Conservation (phyloP, 108 stramenopile species). For the Conticribra weissflogii region DNA sequence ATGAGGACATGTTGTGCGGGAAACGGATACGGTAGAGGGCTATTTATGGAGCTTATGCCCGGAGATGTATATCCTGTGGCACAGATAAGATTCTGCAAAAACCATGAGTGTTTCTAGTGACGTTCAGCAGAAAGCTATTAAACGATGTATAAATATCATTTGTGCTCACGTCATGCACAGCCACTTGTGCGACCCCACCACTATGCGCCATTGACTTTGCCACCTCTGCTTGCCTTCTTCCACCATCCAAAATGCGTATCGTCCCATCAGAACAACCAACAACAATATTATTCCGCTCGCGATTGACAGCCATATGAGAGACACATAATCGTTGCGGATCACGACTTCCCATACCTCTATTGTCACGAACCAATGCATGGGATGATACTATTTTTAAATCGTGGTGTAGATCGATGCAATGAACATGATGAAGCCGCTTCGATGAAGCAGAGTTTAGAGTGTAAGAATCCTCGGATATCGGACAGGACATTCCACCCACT, state of each 20-base stretch:
- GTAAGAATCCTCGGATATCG: not conserved
- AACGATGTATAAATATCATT: not conserved
- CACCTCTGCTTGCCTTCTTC: conserved; percentile 53
- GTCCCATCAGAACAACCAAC: conserved; percentile 86
- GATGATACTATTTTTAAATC: conserved; percentile 75
- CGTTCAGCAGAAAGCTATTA: conserved; percentile 1
- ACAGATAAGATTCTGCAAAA: conserved; percentile 55
- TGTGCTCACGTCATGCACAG: conserved; percentile 59
- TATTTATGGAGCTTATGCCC: conserved; percentile 30
- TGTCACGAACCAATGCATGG: conserved; percentile 45
- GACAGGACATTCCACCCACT: conserved; percentile 64
- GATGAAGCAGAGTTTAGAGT: not conserved
- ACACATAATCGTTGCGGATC: conserved; percentile 46
- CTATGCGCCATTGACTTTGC: conserved; percentile 67
- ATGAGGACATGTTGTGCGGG: conserved; percentile 69
- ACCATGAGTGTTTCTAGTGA: not conserved
- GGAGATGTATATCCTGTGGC: conserved; percentile 68
- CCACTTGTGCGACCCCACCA: conserved; percentile 70
- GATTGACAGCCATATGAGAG: conserved; percentile 61
- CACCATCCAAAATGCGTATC: conserved; percentile 76
- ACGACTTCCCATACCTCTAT: conserved; percentile 14
- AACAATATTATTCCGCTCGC: conserved; percentile 58
- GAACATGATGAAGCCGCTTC: conserved; percentile 47
- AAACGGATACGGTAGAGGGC: conserved; percentile 67
- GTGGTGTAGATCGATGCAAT: conserved; percentile 74